These are phyloP conservation scores for Cyclotella kingstonii DNA, from an alignment of 108 stramenopile genomes.

Conservation along the genomic window DNA sequence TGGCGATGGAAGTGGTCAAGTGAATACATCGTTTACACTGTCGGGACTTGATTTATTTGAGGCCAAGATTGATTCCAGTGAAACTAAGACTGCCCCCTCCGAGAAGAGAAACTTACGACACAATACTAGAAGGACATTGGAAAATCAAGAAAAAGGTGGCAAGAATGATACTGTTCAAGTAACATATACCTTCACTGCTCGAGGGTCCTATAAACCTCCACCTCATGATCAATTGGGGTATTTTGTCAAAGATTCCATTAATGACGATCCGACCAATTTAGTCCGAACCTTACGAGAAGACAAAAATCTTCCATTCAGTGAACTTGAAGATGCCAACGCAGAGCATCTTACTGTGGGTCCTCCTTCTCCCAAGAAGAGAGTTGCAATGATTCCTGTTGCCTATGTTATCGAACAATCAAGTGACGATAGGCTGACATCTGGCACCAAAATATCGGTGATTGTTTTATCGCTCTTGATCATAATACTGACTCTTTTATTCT, in stretches of 20 bases:
- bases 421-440: background rate
- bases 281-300: conserved; percentile 16
- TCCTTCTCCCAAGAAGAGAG: background rate
- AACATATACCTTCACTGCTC: conserved; percentile 11
- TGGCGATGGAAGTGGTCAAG: background rate
- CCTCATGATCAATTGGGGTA: conserved; percentile 30
- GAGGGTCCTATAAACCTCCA: conserved; percentile 33
- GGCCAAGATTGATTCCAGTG: conserved; percentile 9
- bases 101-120: background rate
- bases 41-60: conserved; percentile 20
- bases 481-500: conserved; percentile 14
- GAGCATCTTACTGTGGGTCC: conserved; percentile 24
- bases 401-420: no score
- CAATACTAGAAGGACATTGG: background rate
- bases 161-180: conserved; percentile 12
- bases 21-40: conserved; percentile 15
- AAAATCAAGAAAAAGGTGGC: conserved; percentile 6
- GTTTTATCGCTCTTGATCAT: conserved; percentile 14
- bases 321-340: conserved; percentile 8
- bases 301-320: conserved; percentile 9
- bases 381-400: conserved; percentile 1
- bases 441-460: conserved; percentile 20
- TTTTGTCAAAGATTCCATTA: conserved; percentile 25
- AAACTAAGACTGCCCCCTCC: no score
- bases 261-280: conserved; percentile 9